Base-by-base conservation (phyloP, 176 grass and related monocot genomes). In the Microstegium vimineum region DNA sequence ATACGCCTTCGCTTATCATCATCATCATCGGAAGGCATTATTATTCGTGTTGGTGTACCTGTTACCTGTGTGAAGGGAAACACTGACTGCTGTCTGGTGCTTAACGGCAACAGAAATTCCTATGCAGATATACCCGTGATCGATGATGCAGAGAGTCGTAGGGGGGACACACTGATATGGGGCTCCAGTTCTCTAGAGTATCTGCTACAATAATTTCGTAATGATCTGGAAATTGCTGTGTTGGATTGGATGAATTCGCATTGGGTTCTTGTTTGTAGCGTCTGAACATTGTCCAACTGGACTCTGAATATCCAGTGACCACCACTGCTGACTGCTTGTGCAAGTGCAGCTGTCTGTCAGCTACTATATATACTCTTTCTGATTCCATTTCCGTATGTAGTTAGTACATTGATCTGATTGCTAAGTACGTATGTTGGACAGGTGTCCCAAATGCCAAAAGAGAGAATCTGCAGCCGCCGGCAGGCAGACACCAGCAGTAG, bases 391-490 rank as follows among this genome's bases (percentile, higher is more conserved):
- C 37, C 27, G 27, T 28, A 37, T n/a, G 54, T 11, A 25, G n/a
- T n/a, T n/a, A n/a, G 37, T 15, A 22, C 78, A 35, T 46, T 25
- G 26, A 45, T 32, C n/a, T 23, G 38, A 41, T 70, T 81, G 62
- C 11, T 69, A n/a, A n/a, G n/a, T n/a, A n/a, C n/a, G n/a, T n/a
- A 18, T 6, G 45, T 11, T 84, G 49, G 62, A 88, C 40, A 28
- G 57, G 10, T 46, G 15, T 13, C 76, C 22, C 52, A 38, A 9
- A 56, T 52, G 54, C 82, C 25, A 54, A 49, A 89, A 82, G 62
- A 15, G 41, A 15, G 74, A 90, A 90, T 86, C 88, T 67, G 61
- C 69, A 45, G 43, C 70, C 69, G 83, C 63, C 60, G 10, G 63
- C 78, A 66, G 79, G 22, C 71, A 37, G 10, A 32, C 51, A 73